Conservation (phyloP, 306 rosid genomes). For the Acmispon strigosus region DNA sequence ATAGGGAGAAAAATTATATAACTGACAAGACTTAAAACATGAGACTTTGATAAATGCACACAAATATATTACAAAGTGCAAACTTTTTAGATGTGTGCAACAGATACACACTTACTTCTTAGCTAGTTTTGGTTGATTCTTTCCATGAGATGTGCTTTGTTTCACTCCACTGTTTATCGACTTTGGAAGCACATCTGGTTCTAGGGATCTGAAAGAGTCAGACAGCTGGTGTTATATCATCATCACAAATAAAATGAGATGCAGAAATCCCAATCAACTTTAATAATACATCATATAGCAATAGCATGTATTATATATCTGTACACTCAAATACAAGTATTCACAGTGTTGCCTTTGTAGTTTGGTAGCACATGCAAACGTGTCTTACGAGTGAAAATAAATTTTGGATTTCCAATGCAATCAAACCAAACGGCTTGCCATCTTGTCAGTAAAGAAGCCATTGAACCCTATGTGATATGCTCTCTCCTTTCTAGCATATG, state of each 20-base stretch:
- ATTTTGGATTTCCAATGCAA: neutral
- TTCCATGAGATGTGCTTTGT: conserved; percentile 27
- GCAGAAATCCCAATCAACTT: neutral
- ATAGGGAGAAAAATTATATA: neutral
- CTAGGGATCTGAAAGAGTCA: conserved; percentile 32
- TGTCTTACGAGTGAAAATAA: neutral
- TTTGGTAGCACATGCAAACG: neutral
- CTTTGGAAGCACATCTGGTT: conserved; percentile 17
- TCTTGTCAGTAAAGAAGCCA: neutral
- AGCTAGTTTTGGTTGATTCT: conserved; percentile 50
- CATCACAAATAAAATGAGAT: neutral
- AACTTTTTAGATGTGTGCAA: neutral
- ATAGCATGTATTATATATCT: too few species aligned
- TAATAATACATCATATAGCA: neutral
- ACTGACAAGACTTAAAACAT: neutral
- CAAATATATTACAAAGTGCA: neutral
- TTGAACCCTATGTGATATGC: neutral
- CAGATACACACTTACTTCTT: conserved; percentile 43
- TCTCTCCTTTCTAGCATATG: neutral
- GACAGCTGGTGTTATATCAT: neutral
- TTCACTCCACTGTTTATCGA: conserved; percentile 25
- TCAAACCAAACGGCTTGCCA: neutral
- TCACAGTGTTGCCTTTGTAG: neutral
- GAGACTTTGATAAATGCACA: neutral
- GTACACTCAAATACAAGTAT: neutral